Conservation (phyloP, 805 yeast species). For the Ogataea sp. region DNA sequence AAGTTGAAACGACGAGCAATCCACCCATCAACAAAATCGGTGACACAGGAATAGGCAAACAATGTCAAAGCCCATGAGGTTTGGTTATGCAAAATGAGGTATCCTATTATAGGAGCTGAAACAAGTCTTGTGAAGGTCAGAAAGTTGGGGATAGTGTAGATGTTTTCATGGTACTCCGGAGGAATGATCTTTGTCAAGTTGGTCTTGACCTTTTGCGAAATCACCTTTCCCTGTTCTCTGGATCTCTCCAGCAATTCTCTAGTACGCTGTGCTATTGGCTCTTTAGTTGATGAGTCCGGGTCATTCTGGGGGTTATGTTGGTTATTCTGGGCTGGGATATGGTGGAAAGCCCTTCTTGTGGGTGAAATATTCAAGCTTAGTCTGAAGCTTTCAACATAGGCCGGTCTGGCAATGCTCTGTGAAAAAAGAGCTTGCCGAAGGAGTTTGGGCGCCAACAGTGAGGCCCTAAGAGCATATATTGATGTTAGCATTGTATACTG, state of each 20-base stretch:
- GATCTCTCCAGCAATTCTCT: constrained; percentile 6
- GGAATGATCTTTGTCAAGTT: constrained; percentile 24
- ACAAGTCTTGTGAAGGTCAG: constrained; percentile 75
- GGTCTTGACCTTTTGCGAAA: constrained; percentile 13
- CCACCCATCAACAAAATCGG: constrained; percentile 88
- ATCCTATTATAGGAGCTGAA: constrained; percentile 81
- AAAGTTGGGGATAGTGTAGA: constrained; percentile 81
- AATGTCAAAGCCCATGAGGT: constrained; percentile 58
- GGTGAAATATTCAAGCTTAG: neutral
- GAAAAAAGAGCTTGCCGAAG: too few species aligned
- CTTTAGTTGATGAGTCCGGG: too few species aligned
- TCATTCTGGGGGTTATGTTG: too few species aligned
- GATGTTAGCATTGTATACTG: too few species aligned
- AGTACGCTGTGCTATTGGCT: too few species aligned
- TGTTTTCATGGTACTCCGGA: constrained; percentile 40
- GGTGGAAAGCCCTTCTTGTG: too few species aligned
- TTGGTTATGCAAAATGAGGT: constrained; percentile 58
- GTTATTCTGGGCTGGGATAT: too few species aligned
- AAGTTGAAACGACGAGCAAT: constrained; percentile 77
- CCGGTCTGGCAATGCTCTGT: too few species aligned
- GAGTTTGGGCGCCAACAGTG: too few species aligned
- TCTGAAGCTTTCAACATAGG: neutral
- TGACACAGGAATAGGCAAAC: constrained; percentile 78
- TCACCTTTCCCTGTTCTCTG: constrained; percentile 9
- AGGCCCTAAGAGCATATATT: too few species aligned